Conservation (phyloP, 305 asterid species). For the Petunia hybrid region DNA sequence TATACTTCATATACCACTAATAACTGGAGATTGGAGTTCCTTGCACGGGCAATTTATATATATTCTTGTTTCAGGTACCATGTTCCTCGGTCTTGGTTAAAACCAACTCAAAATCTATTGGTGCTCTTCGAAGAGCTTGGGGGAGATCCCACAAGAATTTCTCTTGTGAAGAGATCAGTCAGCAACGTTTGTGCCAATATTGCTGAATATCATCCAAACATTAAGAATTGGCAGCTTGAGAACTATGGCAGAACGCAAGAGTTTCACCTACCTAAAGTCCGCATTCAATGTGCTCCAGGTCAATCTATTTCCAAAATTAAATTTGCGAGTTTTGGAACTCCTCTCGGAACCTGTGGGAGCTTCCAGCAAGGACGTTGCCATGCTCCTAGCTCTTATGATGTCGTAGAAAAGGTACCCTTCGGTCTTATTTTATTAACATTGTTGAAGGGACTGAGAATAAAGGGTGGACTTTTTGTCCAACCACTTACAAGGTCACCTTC, state of each 20-base stretch:
- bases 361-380: conserved; percentile 94
- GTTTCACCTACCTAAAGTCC: conserved; percentile 79
- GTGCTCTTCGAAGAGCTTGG: conserved; percentile 95
- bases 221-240: conserved; percentile 88
- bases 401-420: conserved; percentile 68
- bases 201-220: conserved; percentile 84
- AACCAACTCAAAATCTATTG: conserved; percentile 73
- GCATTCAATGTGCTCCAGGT: conserved; percentile 71
- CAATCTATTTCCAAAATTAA: conserved; percentile 77
- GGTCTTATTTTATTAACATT: neutral
- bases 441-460: neutral
- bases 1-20: neutral
- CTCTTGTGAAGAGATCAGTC: conserved; percentile 75
- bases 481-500: neutral
- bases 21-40: neutral
- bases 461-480: neutral
- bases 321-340: conserved; percentile 98
- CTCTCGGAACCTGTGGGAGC: conserved; percentile 86
- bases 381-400: conserved; percentile 66
- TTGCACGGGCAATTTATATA: neutral
- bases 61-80: conserved; percentile 71
- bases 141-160: conserved; percentile 80
- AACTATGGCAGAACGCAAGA: conserved; percentile 69
- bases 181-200: conserved; percentile 81
- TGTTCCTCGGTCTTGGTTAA: conserved; percentile 88